Evolutionary conservation across 441 rosid species (phyloP).

Genomic region (Aleurites moluccanus): DNA sequence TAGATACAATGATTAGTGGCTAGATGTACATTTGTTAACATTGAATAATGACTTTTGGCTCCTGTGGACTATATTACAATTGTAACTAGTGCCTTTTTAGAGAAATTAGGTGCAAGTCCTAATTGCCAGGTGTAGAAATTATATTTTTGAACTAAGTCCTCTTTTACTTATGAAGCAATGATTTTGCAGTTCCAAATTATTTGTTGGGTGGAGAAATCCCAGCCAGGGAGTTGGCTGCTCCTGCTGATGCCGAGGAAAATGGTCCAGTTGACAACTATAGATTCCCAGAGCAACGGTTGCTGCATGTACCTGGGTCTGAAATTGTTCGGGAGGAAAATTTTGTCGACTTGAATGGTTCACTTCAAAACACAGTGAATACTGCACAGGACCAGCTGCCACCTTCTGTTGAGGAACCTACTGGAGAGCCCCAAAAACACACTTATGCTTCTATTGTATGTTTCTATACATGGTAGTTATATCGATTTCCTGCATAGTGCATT

Average conservation of each 20-base stretch:
- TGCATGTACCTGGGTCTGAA: constrained; percentile 40
- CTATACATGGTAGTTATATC: constrained; percentile 19
- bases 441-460: constrained; percentile 75
- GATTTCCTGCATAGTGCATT: neutral
- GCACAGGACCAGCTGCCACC: constrained; percentile 40
- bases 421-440: constrained; percentile 61
- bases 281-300: constrained; percentile 42
- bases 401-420: constrained; percentile 47
- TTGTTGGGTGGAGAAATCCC: constrained; percentile 46
- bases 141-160: neutral
- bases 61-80: neutral
- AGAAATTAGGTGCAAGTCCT: neutral
- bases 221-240: constrained; percentile 40
- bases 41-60: neutral
- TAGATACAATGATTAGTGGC: neutral
- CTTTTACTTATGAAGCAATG: constrained; percentile 15
- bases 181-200: constrained; percentile 50
- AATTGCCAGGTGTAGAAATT: neutral
- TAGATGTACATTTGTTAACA: neutral
- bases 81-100: neutral
- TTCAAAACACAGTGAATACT: constrained; percentile 28
- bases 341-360: constrained; percentile 37
- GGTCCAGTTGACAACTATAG: constrained; percentile 46
- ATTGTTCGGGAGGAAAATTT: constrained; percentile 36
- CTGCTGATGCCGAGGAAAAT: constrained; percentile 42